Evolutionary conservation across 148 eudicot species (phyloP).

Genomic region (Dysphania ambrosioides): DNA sequence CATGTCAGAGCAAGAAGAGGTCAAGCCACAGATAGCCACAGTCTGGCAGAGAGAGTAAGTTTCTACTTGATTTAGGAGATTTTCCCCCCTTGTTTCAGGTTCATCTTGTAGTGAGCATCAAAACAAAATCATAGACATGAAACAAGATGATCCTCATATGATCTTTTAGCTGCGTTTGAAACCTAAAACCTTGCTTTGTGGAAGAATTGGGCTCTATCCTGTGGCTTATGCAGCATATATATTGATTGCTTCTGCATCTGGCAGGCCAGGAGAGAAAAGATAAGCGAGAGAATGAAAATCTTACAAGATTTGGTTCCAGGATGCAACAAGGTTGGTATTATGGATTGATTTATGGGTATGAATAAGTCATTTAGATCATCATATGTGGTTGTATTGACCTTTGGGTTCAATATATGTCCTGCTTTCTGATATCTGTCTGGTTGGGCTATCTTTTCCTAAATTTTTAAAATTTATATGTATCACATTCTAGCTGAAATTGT

Average conservation of each 20-base stretch:
- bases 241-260: conserved; percentile 13
- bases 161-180: neutral
- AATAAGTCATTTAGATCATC: neutral
- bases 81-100: conserved; percentile 6
- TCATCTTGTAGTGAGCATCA: neutral
- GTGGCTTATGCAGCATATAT: neutral
- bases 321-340: conserved; percentile 65
- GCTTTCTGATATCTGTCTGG: neutral
- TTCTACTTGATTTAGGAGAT: conserved; percentile 1
- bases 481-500: neutral
- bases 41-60: conserved; percentile 92
- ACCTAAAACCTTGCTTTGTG: neutral
- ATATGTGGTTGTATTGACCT: neutral
- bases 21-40: conserved; percentile 99
- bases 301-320: conserved; percentile 98
- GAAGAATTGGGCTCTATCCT: neutral
- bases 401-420: neutral
- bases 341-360: neutral
- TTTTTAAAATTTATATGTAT: neutral
- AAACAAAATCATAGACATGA: neutral
- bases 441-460: conserved; percentile 4
- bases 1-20: conserved; percentile 98
- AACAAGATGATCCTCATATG: neutral
- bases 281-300: conserved; percentile 91
- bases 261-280: conserved; percentile 94